Evolutionary conservation across 306 rosid species (phyloP).

Genomic region (Benincasa hispida): DNA sequence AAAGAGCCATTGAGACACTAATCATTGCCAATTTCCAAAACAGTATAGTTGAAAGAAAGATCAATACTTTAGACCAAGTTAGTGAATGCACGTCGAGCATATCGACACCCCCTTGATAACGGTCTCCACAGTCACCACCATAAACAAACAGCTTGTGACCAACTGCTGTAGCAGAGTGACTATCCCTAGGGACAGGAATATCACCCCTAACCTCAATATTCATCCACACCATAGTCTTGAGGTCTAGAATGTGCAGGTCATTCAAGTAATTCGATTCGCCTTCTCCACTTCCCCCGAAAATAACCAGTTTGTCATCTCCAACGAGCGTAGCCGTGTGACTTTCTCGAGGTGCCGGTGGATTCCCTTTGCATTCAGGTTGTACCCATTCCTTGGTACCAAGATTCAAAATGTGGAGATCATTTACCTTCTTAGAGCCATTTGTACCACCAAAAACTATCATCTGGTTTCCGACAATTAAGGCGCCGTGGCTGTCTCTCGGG

Average conservation of each 20-base stretch:
- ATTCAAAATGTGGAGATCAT: conserved; percentile 61
- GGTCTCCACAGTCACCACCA: conserved; percentile 92
- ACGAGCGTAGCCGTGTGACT: conserved; percentile 81
- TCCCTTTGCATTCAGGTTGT: conserved; percentile 57
- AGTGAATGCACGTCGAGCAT: conserved; percentile 68
- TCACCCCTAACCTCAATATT: conserved; percentile 57
- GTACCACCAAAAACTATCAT: conserved; percentile 97
- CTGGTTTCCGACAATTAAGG: conserved; percentile 40
- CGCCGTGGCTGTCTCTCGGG: conserved; percentile 89
- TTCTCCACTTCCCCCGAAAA: conserved; percentile 97
- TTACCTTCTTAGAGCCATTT: conserved; percentile 79
- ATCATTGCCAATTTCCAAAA: neutral
- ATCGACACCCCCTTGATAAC: conserved; percentile 63
- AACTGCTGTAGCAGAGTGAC: conserved; percentile 57
- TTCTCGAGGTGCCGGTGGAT: conserved; percentile 79
- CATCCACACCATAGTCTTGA: conserved; percentile 68
- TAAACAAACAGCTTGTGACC: conserved; percentile 77
- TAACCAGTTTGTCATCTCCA: conserved; percentile 47
- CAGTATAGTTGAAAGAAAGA: neutral
- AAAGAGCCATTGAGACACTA: neutral
- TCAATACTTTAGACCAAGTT: conserved; percentile 77
- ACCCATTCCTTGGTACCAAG: conserved; percentile 62
- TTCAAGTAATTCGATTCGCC: conserved; percentile 75
- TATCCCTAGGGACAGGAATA: conserved; percentile 81
- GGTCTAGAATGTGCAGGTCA: conserved; percentile 71